A percentile compares a stretch with the other conserved stretches of the same genome.
These are phyloP conservation scores for Hypoxylon fuscum DNA, from an alignment of 495 filamentous ascomycete species.

Conservation along the genomic window DNA sequence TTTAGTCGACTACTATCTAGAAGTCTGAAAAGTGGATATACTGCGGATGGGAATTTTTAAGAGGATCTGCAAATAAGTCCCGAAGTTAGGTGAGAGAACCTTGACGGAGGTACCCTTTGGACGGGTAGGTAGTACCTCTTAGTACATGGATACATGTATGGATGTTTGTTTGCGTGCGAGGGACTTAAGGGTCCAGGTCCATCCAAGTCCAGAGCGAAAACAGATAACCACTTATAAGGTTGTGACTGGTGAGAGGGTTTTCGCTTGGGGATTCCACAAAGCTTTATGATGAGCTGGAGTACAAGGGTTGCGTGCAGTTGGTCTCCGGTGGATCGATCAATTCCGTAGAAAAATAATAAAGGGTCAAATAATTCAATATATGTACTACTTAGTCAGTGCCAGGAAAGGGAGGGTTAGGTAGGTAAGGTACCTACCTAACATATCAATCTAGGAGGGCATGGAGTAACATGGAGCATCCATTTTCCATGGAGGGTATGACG, in stretches of 20 bases:
- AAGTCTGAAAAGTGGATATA: conserved; percentile 42
- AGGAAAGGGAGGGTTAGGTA: background rate
- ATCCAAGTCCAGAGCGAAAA: conserved; percentile 5
- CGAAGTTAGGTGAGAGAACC: conserved; percentile 40
- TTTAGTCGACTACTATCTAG: conserved; percentile 29
- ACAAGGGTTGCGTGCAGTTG: background rate
- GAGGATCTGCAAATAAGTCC: conserved; percentile 30
- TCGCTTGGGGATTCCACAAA: conserved; percentile 2
- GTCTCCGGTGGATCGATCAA: background rate
- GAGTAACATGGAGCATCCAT: too few relatives aligned
- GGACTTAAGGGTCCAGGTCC: conserved; percentile 1
- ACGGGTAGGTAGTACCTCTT: conserved; percentile 15
- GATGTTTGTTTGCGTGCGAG: background rate
- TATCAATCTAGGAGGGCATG: too few relatives aligned
- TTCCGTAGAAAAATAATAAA: background rate
- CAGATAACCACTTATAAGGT: conserved; percentile 6
- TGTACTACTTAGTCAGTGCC: background rate
- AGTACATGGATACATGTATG: background rate
- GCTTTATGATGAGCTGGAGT: conserved; percentile 1
- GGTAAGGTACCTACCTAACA: background rate
- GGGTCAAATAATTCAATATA: too few relatives aligned
- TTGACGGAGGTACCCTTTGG: conserved; percentile 31
- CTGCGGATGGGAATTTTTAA: conserved; percentile 28
- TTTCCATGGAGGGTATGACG: conserved; percentile 41
- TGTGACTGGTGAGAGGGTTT: conserved; percentile 3